Evolutionary conservation across 2,329 filamentous ascomycete genomes (phyloP).

Genomic region (Fusarium oxysporum): DNA sequence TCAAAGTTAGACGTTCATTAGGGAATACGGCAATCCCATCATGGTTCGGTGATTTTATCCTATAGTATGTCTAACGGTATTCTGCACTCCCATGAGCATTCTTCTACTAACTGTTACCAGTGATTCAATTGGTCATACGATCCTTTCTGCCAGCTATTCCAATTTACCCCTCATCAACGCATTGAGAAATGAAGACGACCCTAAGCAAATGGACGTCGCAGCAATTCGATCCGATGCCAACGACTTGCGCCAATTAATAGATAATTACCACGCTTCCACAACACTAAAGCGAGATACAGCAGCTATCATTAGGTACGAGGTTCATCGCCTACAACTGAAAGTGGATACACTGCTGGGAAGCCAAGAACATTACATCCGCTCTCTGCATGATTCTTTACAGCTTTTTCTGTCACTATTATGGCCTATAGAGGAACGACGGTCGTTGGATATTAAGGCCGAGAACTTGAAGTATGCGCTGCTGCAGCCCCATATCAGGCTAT

Average conservation of each 20-base stretch:
- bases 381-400: constrained; percentile 7
- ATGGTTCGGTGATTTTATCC: constrained; percentile 20
- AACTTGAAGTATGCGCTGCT: constrained; percentile 7
- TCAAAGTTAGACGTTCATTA: constrained; percentile 4
- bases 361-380: constrained; percentile 21
- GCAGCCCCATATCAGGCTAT: constrained; percentile 26
- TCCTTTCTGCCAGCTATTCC: not conserved
- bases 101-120: not conserved
- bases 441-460: not conserved
- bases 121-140: constrained; percentile 27
- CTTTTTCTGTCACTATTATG: constrained; percentile 27
- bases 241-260: not conserved
- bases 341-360: constrained; percentile 9
- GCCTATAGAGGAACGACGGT: not conserved
- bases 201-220: not conserved
- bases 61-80: not conserved
- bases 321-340: constrained; percentile 12
- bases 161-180: constrained; percentile 30
- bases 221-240: not conserved
- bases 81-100: fast-evolving
- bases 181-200: constrained; percentile 4
- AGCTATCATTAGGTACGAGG: constrained; percentile 1
- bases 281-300: not conserved
- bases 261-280: not conserved
- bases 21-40: not conserved